Evolutionary conservation across 225 moss, liverwort and hornwort genomes (phyloP).

Genomic region (Sphagnum contortum): DNA sequence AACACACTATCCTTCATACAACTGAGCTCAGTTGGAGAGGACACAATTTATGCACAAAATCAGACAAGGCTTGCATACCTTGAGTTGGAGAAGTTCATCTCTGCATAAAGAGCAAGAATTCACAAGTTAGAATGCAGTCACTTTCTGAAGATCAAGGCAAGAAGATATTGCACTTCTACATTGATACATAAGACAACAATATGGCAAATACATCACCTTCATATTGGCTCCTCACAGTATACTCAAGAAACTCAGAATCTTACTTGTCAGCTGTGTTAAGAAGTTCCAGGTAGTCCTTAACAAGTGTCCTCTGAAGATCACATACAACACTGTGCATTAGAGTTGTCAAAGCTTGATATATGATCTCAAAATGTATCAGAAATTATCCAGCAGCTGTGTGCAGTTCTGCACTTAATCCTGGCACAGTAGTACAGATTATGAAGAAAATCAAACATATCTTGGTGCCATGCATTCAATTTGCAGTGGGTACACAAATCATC

Average conservation of each 20-base stretch:
- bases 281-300: slow-evolving; percentile 17
- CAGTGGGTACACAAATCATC: too few species aligned
- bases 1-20: neutral
- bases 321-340: neutral
- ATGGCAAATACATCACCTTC: neutral
- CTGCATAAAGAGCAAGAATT: slow-evolving; percentile 8
- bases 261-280: slow-evolving; percentile 28
- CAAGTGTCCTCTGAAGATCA: slow-evolving; percentile 12
- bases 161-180: neutral
- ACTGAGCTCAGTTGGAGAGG: neutral
- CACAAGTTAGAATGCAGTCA: neutral
- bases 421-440: too few species aligned
- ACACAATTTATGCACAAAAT: neutral
- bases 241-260: neutral
- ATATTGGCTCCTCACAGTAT: neutral
- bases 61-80: slow-evolving; percentile 6
- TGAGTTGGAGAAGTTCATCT: slow-evolving; percentile 23
- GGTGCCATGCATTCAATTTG: too few species aligned
- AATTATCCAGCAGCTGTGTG: neutral
- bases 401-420: neutral
- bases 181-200: neutral
- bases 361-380: neutral
- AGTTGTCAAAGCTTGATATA: neutral
- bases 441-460: too few species aligned
- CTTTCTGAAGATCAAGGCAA: neutral